Percentiles rank a stretch among this genome's conserved stretches.
Conservation (phyloP, 495 filamentous ascomycete species). For the Xylaria scruposa region DNA sequence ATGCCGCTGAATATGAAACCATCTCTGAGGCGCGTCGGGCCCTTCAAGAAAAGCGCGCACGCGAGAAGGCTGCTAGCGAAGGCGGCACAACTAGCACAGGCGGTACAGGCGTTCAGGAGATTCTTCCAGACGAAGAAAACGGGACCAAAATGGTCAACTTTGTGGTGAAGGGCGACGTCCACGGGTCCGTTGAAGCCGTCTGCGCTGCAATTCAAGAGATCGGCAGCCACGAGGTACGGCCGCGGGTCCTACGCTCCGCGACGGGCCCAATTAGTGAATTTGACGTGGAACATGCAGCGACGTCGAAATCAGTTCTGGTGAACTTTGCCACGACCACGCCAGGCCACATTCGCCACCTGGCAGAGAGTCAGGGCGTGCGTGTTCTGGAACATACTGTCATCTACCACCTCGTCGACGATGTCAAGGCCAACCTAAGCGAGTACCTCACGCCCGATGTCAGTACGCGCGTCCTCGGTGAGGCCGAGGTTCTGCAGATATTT, state of each 20-base stretch:
- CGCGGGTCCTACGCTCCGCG: constrained; percentile 75
- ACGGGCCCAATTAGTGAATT: constrained; percentile 84
- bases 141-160: constrained; percentile 75
- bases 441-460: constrained; percentile 69
- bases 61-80: constrained; percentile 41
- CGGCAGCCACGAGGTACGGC: constrained; percentile 81
- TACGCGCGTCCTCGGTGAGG: constrained; percentile 80
- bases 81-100: constrained; percentile 17
- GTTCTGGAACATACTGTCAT: constrained; percentile 92
- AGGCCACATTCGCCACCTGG: constrained; percentile 69
- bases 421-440: constrained; percentile 71
- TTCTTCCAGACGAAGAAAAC: constrained; percentile 41
- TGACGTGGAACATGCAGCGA: constrained; percentile 86
- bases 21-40: constrained; percentile 74
- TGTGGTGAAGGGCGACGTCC: constrained; percentile 91
- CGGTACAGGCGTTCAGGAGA: constrained; percentile 29
- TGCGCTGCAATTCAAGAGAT: constrained; percentile 72
- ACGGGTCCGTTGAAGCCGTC: constrained; percentile 91
- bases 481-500: constrained; percentile 83
- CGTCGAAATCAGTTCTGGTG: constrained; percentile 73
- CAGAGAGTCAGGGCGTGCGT: constrained; percentile 70
- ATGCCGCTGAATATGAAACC: constrained; percentile 68
- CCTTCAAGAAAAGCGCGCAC: constrained; percentile 65
- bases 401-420: constrained; percentile 86
- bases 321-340: constrained; percentile 85